Base-by-base conservation (phyloP, 768 basidiomycete genomes). In the Mycena alexandri region DNA sequence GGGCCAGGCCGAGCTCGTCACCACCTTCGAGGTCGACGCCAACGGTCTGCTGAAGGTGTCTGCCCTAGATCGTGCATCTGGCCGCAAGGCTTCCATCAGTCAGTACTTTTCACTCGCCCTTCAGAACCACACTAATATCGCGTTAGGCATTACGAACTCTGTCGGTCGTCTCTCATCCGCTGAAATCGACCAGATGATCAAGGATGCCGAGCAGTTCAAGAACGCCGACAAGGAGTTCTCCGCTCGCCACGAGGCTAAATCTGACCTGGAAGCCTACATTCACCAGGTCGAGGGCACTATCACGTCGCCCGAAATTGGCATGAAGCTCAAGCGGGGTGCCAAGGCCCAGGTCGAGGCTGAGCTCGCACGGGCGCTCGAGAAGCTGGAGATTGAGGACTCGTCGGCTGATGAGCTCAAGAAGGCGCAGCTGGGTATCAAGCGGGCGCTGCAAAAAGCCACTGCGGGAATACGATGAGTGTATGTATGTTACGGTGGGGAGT, bases 151-250 rank as follows among this genome's bases (percentile, higher is more conserved):
- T 81, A 96, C 95, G 82, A 99, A 98, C 89, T 99, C 96, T 65
- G 98, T 99, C 77, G 98, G 98, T 72, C 96, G 98, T 83, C 90
- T 99, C 74, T 98, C 97, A 53, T 89, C 92, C 59, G 94, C 92
- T 73, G 98, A 99, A 87, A 99, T 99, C 71, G 96, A 98, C 77
- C 96, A 99, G 84, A 99, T 99, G 98, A 98, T 99, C 87, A 96
- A 96, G 87, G 97, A 99, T 77, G 95, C 98, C 60, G 97, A 99
- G 81, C 94, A 96, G 81, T 98, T 89, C 89, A 96, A 96, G 87
- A 89, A 90, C 78, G 94, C 93, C 29, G 93, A 95, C 88, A 98
- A 96, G 86, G 98, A 99, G 80, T 99, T 97, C 89, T 94, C 95
- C 70, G 92, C 96, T 62, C 93, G 93, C 72, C 98, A 99, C 79